phyloP scores from a whole-genome alignment of 2,329 filamentous ascomycete species.

The Zasmidium citrigriseum region DNA sequence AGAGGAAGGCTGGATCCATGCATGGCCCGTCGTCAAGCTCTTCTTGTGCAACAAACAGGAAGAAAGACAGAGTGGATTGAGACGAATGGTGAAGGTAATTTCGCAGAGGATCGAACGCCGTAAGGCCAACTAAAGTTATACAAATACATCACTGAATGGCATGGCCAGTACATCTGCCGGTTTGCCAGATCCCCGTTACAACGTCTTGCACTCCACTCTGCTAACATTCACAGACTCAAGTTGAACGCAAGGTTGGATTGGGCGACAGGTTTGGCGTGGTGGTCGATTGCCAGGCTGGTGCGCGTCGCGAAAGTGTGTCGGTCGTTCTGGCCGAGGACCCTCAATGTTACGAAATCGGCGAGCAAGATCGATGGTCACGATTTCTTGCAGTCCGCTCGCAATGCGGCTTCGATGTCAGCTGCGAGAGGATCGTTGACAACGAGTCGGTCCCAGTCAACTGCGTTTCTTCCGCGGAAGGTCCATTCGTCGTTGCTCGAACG shows the following conservation, averaged over 20 bases:
- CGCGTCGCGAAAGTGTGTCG: no score
- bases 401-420: constrained; percentile 3
- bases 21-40: constrained; percentile 73
- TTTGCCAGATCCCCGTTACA: background rate
- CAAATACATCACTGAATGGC: background rate
- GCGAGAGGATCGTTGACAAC: constrained; percentile 1
- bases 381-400: background rate
- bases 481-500: background rate
- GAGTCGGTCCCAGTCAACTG: background rate
- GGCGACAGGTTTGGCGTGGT: no score
- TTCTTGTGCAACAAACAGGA: constrained; percentile 54
- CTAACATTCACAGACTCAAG: no score
- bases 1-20: constrained; percentile 71
- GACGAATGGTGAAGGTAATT: constrained; percentile 41
- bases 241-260: no score
- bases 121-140: constrained; percentile 13
- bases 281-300: no score
- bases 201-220: no score
- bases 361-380: background rate
- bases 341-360: no score
- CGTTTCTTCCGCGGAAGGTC: background rate
- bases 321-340: no score
- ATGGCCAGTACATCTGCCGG: background rate
- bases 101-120: constrained; percentile 15
- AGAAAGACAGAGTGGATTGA: constrained; percentile 50